These are phyloP conservation scores for Boletus reticuloceps DNA, from an alignment of 768 basidiomycete genomes.

Conservation along the genomic window DNA sequence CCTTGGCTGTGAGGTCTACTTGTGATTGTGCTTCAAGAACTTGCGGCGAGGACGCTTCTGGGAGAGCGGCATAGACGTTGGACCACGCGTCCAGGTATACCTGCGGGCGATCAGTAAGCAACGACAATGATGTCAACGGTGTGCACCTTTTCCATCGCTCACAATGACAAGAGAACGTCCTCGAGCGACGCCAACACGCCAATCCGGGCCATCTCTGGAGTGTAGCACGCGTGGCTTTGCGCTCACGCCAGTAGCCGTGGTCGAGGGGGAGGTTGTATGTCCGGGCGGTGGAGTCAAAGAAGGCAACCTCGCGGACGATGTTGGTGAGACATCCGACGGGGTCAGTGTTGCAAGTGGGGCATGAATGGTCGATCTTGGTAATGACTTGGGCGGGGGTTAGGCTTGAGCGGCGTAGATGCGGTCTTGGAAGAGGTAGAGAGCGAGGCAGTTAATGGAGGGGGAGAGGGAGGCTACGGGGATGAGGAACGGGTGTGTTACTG, in stretches of 20 bases:
- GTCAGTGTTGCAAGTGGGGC: slow-evolving; percentile 27
- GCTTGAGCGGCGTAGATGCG: slow-evolving; percentile 72
- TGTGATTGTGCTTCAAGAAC: neutral
- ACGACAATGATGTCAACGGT: too few relatives aligned
- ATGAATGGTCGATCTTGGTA: slow-evolving; percentile 42
- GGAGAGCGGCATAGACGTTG: slow-evolving; percentile 34
- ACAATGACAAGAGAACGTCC: slow-evolving; percentile 69
- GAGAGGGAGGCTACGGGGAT: neutral
- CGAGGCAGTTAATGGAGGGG: slow-evolving; percentile 40
- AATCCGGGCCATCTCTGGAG: slow-evolving; percentile 65
- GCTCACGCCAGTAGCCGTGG: slow-evolving; percentile 40
- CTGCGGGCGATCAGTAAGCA: slow-evolving; percentile 35
- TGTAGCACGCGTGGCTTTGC: slow-evolving; percentile 64
- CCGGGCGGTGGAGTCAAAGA: slow-evolving; percentile 56
- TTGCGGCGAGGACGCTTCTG: neutral
- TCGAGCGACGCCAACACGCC: slow-evolving; percentile 44
- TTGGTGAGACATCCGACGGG: slow-evolving; percentile 56
- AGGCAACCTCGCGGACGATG: slow-evolving; percentile 53
- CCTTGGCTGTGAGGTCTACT: slow-evolving; percentile 17
- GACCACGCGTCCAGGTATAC: slow-evolving; percentile 72
- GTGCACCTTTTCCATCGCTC: slow-evolving; percentile 75
- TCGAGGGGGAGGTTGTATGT: slow-evolving; percentile 40
- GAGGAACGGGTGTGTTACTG: slow-evolving; percentile 61
- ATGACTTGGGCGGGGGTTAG: slow-evolving; percentile 67
- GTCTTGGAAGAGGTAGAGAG: slow-evolving; percentile 70